Percentiles rank a stretch among this genome's conserved stretches.
These are phyloP conservation scores for Arabidopsis hybrid DNA, from an alignment of 441 rosid species.

Conservation along the genomic window DNA sequence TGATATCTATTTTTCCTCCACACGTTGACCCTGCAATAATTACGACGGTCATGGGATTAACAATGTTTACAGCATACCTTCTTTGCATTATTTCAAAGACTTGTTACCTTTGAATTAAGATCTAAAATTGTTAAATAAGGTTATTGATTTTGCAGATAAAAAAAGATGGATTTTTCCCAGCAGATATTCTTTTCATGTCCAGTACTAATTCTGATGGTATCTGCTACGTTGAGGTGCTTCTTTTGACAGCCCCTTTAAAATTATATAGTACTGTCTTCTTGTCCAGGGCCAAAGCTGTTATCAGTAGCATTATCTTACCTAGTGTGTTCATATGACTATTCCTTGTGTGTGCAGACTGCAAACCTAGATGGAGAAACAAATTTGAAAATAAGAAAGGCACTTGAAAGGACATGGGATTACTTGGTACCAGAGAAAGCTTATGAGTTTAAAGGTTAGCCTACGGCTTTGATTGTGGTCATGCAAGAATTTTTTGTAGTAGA, in stretches of 20 bases:
- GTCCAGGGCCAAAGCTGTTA: constrained; percentile 79
- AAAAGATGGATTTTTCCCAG: constrained; percentile 95
- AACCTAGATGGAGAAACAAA: constrained; percentile 99
- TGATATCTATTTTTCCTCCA: background rate
- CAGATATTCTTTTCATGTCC: constrained; percentile 93
- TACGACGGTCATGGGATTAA: background rate
- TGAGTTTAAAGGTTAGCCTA: constrained; percentile 82
- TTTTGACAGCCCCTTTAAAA: constrained; percentile 60
- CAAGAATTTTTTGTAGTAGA: constrained; percentile 3
- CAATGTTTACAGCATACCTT: constrained; percentile 5
- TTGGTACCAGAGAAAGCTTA: constrained; percentile 80
- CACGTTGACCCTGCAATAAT: background rate
- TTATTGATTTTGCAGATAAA: constrained; percentile 71
- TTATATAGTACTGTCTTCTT: constrained; percentile 66
- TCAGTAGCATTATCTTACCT: constrained; percentile 34
- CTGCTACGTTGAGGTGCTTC: constrained; percentile 92
- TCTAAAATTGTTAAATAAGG: constrained; percentile 3
- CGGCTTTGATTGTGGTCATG: constrained; percentile 7
- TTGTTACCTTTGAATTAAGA: background rate
- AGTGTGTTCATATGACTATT: constrained; percentile 14
- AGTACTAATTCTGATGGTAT: constrained; percentile 94
- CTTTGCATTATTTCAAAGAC: constrained; percentile 4
- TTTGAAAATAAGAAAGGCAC: constrained; percentile 96
- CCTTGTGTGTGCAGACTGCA: constrained; percentile 72
- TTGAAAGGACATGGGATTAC: constrained; percentile 99